Base-by-base conservation (phyloP, 2,329 filamentous ascomycete genomes). In the Verticillium alfalfae region DNA sequence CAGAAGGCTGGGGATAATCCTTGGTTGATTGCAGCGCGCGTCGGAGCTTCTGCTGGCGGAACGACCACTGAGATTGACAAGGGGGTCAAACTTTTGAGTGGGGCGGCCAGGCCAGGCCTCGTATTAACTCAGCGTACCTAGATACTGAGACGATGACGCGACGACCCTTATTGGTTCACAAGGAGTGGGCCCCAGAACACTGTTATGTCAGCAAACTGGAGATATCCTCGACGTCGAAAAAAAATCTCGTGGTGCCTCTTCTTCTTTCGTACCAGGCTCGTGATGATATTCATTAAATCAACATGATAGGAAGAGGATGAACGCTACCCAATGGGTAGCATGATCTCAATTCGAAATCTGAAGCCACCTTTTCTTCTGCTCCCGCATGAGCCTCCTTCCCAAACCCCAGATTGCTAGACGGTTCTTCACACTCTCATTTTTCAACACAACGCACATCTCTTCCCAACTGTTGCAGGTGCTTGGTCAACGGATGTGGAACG, bases 241-340 rank as follows among this genome's bases (percentile, higher is more conserved):
- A 56, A 56, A 56, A 34, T 6, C 13, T 56, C 54, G 54, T 18
- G 67, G 68, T 67, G 67, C 66, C 68, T 67, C 70, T 70, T 66
- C 71, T 68, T 66, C 71, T 70, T 63, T 67, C 71, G 73, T 72
- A 54, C 58, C 73, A 73, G 79, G 84, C 84, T 86, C 62, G 73
- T 88, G 85, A 88, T 87, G 85, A 87, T 84, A 59, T 81, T 75
- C 72, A 73, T 71, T 73, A 67, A 77, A 79, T 77, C 78, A 80
- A 77, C 75, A 85, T 85, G 82, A 88, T 88, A 88, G 85, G 85
- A 88, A 88, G 85, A 88, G 84, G 82, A 79, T 87, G 84, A 87
- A 83, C 78, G 80, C 78, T 81, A 74, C 75, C 75, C 65, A 64
- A 67, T 66, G 75, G 79, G 77, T 77, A 79, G 79, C 77, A 81